Evolutionary conservation across 31 red algal genomes (phyloP).

Genomic region (Odonthalia washingtoniensis): DNA sequence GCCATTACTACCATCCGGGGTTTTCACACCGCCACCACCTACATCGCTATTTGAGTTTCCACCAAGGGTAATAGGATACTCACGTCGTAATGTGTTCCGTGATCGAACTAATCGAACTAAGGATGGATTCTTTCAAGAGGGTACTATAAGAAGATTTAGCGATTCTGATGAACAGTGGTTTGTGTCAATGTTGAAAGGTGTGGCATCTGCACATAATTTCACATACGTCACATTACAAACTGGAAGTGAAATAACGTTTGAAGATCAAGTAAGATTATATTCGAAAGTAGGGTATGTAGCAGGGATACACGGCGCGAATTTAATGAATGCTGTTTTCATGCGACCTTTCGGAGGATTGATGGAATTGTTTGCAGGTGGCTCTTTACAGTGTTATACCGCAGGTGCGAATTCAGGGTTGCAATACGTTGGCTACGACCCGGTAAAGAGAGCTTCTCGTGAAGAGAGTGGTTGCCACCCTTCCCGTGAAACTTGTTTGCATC

Average conservation of each 20-base stretch:
- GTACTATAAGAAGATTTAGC: conserved; percentile 47
- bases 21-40: neutral
- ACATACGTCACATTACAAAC: neutral
- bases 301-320: conserved; percentile 88
- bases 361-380: conserved; percentile 64
- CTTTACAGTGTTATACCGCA: conserved; percentile 39
- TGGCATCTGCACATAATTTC: conserved; percentile 1
- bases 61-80: conserved; percentile 28
- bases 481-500: neutral
- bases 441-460: neutral
- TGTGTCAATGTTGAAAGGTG: conserved; percentile 42
- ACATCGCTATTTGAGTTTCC: conserved; percentile 17
- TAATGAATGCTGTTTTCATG: conserved; percentile 82
- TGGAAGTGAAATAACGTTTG: neutral
- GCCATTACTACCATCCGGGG: neutral
- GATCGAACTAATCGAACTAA: neutral
- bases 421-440: conserved; percentile 23
- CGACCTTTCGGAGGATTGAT: conserved; percentile 65
- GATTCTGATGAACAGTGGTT: conserved; percentile 66
- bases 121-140: neutral
- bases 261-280: conserved; percentile 49
- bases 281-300: conserved; percentile 54
- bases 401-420: conserved; percentile 65
- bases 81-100: conserved; percentile 4
- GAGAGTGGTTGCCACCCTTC: neutral